Evolutionary conservation across 2,329 filamentous ascomycete species (phyloP).

Genomic region (Graphilbum fragrans): DNA sequence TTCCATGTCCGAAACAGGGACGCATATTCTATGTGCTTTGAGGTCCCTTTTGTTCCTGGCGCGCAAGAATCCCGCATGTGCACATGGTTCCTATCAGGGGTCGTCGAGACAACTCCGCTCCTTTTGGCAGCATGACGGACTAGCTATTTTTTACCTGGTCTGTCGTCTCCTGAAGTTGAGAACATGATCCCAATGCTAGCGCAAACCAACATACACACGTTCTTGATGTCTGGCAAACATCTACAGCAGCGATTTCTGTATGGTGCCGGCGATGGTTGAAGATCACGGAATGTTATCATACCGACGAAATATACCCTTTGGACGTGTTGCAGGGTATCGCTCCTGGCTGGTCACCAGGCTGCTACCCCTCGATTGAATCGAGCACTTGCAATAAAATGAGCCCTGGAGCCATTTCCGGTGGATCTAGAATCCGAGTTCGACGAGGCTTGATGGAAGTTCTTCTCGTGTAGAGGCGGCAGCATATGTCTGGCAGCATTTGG

Average conservation of each 20-base stretch:
- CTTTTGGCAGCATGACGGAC: constrained; percentile 14
- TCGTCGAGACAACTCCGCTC: constrained; percentile 19
- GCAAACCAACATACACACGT: constrained; percentile 20
- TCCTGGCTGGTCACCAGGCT: constrained; percentile 16
- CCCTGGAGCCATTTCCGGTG: no score
- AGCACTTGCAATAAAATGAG: constrained; percentile 37
- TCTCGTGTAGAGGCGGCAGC: no score
- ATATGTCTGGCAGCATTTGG: not conserved
- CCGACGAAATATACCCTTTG: constrained; percentile 1
- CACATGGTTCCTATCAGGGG: constrained; percentile 4
- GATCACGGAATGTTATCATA: constrained; percentile 6
- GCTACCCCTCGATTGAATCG: constrained; percentile 19
- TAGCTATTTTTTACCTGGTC: no score
- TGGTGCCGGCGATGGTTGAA: constrained; percentile 4
- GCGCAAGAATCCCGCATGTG: not conserved
- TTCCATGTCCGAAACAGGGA: constrained; percentile 10
- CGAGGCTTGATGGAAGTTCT: no score
- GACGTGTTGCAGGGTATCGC: constrained; percentile 6
- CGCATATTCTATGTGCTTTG: not conserved
- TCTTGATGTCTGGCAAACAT: constrained; percentile 42
- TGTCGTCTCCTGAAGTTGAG: no score
- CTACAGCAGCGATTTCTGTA: constrained; percentile 1
- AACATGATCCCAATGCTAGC: constrained; percentile 27
- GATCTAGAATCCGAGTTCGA: no score
- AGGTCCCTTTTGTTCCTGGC: not conserved